Evolutionary conservation across 1,284 basidiomycete species (phyloP).

Genomic region (Apiotrichum montevideense): DNA sequence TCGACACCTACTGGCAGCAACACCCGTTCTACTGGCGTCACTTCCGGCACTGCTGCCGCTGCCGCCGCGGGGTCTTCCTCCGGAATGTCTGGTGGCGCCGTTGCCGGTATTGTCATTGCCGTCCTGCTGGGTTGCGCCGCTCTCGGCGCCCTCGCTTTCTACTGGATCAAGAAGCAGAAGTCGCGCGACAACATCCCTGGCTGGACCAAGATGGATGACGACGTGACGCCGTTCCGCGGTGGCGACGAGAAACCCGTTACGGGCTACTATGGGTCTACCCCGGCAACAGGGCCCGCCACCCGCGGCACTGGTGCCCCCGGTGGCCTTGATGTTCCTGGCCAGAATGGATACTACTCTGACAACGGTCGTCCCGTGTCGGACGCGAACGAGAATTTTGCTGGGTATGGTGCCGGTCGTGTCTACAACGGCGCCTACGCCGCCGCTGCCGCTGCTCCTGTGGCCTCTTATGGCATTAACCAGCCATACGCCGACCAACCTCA

Average conservation of each 20-base stretch:
- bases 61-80: neutral
- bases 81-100: conserved; percentile 10
- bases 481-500: neutral
- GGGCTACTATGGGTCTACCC: conserved; percentile 8
- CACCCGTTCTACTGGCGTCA: too few relatives aligned
- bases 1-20: too few relatives aligned
- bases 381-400: conserved; percentile 29
- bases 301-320: conserved; percentile 14
- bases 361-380: conserved; percentile 24
- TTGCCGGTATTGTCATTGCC: conserved; percentile 18
- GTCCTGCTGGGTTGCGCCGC: conserved; percentile 8
- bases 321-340: conserved; percentile 28
- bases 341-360: conserved; percentile 27
- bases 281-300: conserved; percentile 7
- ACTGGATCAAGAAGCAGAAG: conserved; percentile 21
- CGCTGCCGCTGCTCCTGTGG: neutral
- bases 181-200: conserved; percentile 10
- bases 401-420: conserved; percentile 22
- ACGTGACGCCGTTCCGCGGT: conserved; percentile 35
- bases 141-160: conserved; percentile 23
- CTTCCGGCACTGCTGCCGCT: conserved; percentile 4
- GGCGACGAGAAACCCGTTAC: conserved; percentile 1
- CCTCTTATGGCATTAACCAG: neutral
- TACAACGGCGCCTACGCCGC: conserved; percentile 17
- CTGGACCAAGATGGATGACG: conserved; percentile 38